Evolutionary conservation across 768 basidiomycete species (phyloP).

Genomic region (Suillus decipiens): DNA sequence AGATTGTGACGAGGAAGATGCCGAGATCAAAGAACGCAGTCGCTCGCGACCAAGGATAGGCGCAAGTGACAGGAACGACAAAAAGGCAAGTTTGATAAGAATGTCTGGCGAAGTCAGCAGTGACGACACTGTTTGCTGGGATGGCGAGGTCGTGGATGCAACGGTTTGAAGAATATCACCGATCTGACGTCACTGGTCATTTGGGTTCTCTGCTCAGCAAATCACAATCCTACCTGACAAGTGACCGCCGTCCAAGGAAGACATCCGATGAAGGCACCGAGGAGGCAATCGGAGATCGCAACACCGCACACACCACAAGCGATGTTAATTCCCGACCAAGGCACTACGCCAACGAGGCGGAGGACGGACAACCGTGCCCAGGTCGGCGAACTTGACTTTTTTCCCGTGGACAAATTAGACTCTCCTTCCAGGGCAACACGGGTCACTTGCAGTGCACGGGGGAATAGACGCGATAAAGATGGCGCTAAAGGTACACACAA

Average conservation of each 20-base stretch:
- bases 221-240: constrained; percentile 63
- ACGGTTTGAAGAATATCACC: constrained; percentile 88
- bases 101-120: constrained; percentile 84
- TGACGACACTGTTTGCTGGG: constrained; percentile 78
- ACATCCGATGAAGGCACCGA: constrained; percentile 82
- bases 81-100: constrained; percentile 77
- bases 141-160: constrained; percentile 68
- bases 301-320: constrained; percentile 93
- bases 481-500: constrained; percentile 86
- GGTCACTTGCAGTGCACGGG: constrained; percentile 82
- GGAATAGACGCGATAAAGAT: constrained; percentile 77
- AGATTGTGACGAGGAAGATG: constrained; percentile 23
- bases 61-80: constrained; percentile 83
- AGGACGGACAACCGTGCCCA: constrained; percentile 91
- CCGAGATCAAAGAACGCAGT: constrained; percentile 57
- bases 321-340: constrained; percentile 97
- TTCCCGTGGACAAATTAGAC: constrained; percentile 43
- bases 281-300: constrained; percentile 66
- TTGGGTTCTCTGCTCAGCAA: constrained; percentile 15
- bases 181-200: constrained; percentile 47
- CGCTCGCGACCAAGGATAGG: constrained; percentile 79
- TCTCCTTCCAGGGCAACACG: constrained; percentile 77
- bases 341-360: constrained; percentile 89
- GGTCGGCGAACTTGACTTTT: constrained; percentile 40
- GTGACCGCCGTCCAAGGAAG: constrained; percentile 92